Evolutionary conservation across 176 grass and related monocot genomes (phyloP).

Genomic region (Dactylis glomerata): DNA sequence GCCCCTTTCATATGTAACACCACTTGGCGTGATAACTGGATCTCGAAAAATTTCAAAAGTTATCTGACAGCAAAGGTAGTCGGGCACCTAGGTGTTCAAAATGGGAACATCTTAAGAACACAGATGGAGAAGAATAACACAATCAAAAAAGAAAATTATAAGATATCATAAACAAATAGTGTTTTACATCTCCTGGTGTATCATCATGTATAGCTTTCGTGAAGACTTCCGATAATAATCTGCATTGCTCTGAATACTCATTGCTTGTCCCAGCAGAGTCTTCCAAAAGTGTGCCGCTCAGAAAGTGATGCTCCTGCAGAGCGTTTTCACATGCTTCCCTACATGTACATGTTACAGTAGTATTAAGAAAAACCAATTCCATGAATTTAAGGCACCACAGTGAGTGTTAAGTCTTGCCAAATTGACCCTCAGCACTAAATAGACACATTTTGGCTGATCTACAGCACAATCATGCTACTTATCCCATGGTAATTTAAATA

Average conservation of each 20-base stretch:
- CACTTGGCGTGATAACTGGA: conserved; percentile 87
- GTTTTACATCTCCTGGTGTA: conserved; percentile 63
- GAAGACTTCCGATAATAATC: conserved; percentile 69
- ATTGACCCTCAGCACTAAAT: background rate
- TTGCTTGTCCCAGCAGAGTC: conserved; percentile 4
- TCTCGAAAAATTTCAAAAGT: conserved; percentile 88
- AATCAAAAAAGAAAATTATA: background rate
- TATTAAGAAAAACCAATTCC: background rate
- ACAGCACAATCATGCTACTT: background rate
- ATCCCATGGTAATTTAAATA: background rate
- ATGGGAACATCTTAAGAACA: conserved; percentile 15
- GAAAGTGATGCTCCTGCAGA: conserved; percentile 63
- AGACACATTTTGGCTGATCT: background rate
- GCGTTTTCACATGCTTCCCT: conserved; percentile 78
- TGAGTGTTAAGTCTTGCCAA: background rate
- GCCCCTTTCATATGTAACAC: conserved; percentile 79
- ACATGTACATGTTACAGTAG: background rate
- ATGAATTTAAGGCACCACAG: background rate
- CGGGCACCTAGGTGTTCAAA: conserved; percentile 59
- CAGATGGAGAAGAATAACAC: background rate
- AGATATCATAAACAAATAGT: background rate
- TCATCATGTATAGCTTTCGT: conserved; percentile 41
- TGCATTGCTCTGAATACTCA: conserved; percentile 53
- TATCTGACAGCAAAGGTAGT: conserved; percentile 83
- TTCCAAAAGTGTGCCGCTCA: conserved; percentile 44